Evolutionary conservation across 1,284 basidiomycete species (phyloP).

Genomic region (Pseudozyma thailandica): DNA sequence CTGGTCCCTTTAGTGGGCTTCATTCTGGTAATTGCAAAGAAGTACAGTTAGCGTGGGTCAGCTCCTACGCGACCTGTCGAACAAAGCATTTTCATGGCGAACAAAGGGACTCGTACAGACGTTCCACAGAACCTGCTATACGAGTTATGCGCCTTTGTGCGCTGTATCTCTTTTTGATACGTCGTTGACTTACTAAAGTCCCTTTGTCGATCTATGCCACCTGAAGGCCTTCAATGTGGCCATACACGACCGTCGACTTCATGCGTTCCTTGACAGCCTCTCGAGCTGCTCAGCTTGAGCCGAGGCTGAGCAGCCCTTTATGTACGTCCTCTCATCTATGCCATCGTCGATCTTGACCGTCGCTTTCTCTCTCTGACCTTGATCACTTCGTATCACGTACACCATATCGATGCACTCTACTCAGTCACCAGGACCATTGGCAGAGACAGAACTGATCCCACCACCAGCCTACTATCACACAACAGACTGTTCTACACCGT

Average conservation of each 20-base stretch:
- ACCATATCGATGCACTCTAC: slow-evolving; percentile 17
- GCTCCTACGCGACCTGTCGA: slow-evolving; percentile 17
- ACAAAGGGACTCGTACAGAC: slow-evolving; percentile 10
- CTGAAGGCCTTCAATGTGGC: no score
- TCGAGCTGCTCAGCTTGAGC: not conserved
- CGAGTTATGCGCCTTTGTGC: not conserved
- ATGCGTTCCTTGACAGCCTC: not conserved
- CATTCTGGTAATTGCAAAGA: not conserved
- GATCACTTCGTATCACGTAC: not conserved
- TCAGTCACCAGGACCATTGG: no score
- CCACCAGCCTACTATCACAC: slow-evolving; percentile 24
- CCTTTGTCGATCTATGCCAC: not conserved
- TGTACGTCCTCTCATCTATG: not conserved
- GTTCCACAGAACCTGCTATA: not conserved
- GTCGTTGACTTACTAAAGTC: not conserved
- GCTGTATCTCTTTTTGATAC: not conserved
- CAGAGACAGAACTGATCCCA: slow-evolving; percentile 2
- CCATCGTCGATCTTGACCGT: no score
- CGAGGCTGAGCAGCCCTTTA: not conserved
- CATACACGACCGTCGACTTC: no score
- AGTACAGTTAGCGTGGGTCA: no score
- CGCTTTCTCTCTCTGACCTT: no score
- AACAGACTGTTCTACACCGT: not conserved
- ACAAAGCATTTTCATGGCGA: slow-evolving; percentile 4
- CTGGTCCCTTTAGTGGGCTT: slow-evolving; percentile 3